Base-by-base conservation (phyloP, 768 basidiomycete species). In the Auriscalpium orientale region DNA sequence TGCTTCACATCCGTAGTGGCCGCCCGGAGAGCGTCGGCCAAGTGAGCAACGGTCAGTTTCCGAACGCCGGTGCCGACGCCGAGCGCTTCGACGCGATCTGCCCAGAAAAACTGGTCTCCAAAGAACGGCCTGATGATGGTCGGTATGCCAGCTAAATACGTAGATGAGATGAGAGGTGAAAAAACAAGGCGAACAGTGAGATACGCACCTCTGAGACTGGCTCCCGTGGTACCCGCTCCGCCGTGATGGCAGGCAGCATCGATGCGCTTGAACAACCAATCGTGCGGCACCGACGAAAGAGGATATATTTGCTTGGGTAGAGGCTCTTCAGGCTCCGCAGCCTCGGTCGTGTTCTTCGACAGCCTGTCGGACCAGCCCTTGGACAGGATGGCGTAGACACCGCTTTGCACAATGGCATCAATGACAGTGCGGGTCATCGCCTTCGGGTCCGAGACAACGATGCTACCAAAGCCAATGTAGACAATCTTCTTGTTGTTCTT, bases 221-320 rank as follows among this genome's bases (percentile, higher is more conserved):
- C 95, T 9, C 95, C 95, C 1, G 93, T 95, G 2, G 95, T 97
- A 20, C 95, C 95, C 4, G 95, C 93, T 54, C 95, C 95, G 57
- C 95, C 95, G 65, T 99, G 95, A 74, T 99, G 95, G 60, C 95
- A 97, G 16, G 92, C 92, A n/a, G 93, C 95, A 66, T 95, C 90
- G 57, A 99, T 92, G 46, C 85, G 81, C 60, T 79, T 80, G 76
- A 99, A 99, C 49, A 99, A 71, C 95, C 95, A 99, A 68, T 98
- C 92, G 61, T 95, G 94, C 37, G 95, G 94, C 54, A 95, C 80
- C 4, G 92, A 91, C 18, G 85, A 77, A 57, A 98, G 86, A 1
- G 85, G 74, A 68, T 89, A 92, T 59, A 97, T 92, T 66, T 91
- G 81, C 53, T 81, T 76, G 22, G 91, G 89, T 46, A 91, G 67